Evolutionary conservation across 139 green algal genomes (phyloP).

Genomic region (Edaphochlamys debaryana): DNA sequence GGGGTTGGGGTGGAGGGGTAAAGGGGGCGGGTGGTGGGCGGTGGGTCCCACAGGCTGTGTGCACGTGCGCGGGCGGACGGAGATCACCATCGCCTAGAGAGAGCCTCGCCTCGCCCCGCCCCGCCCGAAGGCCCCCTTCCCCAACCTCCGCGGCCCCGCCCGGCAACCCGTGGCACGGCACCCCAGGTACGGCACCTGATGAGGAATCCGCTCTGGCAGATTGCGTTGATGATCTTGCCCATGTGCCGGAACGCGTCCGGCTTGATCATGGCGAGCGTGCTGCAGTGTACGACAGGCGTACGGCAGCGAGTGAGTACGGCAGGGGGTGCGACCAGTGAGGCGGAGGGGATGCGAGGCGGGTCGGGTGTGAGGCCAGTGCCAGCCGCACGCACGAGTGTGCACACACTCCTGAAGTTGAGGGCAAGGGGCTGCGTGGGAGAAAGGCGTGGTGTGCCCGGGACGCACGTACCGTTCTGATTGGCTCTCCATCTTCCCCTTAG

Average conservation of each 20-base stretch:
- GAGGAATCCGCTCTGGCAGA: constrained; percentile 69
- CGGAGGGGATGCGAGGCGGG: not conserved
- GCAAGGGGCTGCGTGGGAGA: too few species aligned
- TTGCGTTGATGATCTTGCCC: constrained; percentile 80
- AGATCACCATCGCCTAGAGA: too few species aligned
- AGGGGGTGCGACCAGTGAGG: not conserved
- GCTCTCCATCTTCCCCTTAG: constrained; percentile 50
- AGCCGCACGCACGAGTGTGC: too few species aligned
- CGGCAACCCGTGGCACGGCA: too few species aligned
- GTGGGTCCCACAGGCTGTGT: not conserved
- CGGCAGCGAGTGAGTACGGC: not conserved
- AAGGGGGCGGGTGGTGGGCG: not conserved
- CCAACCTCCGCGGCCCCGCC: too few species aligned
- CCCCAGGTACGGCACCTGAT: too few species aligned
- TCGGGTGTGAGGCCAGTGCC: too few species aligned
- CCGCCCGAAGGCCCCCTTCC: too few species aligned
- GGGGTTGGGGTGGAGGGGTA: not conserved
- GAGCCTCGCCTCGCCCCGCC: too few species aligned
- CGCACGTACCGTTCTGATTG: constrained; percentile 57
- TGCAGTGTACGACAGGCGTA: constrained; percentile 20
- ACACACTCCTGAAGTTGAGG: too few species aligned
- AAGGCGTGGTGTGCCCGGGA: too few species aligned
- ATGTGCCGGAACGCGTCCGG: constrained; percentile 76
- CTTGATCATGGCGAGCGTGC: constrained; percentile 86
- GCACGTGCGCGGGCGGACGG: too few species aligned